phyloP scores from a whole-genome alignment of 208 protist genomes.

The Zelonia costaricensis region DNA sequence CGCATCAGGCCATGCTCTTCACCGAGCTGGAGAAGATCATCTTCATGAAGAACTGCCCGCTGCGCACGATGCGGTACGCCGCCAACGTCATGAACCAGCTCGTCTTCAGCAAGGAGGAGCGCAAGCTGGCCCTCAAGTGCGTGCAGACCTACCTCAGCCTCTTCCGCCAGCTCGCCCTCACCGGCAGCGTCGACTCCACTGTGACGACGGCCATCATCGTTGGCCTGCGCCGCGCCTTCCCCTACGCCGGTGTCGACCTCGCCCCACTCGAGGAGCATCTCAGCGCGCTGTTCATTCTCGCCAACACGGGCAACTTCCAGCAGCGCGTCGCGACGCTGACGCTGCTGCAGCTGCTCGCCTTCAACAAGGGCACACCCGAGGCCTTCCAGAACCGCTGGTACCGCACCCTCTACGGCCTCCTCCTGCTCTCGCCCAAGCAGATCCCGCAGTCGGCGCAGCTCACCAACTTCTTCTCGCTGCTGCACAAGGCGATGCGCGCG shows the following conservation, averaged over 20 bases:
- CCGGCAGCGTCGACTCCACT: conserved; percentile 68
- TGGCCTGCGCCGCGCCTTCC: conserved; percentile 90
- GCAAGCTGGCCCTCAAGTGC: conserved; percentile 85
- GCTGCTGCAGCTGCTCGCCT: conserved; percentile 85
- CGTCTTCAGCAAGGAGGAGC: conserved; percentile 91
- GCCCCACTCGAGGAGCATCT: conserved; percentile 79
- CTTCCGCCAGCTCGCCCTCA: conserved; percentile 80
- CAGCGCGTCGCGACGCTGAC: conserved; percentile 88
- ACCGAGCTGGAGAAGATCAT: conserved; percentile 90
- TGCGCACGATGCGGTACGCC: conserved; percentile 88
- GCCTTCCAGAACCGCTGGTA: conserved; percentile 88
- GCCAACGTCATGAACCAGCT: conserved; percentile 93
- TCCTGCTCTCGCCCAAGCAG: conserved; percentile 89
- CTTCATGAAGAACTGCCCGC: conserved; percentile 90
- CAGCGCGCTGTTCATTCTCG: conserved; percentile 89
- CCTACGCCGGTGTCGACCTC: conserved; percentile 87
- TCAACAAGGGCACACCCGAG: conserved; percentile 63
- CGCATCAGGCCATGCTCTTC: conserved; percentile 82
- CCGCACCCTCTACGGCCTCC: conserved; percentile 86
- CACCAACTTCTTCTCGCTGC: conserved; percentile 85
- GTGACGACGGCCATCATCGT: conserved; percentile 91
- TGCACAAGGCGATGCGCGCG: conserved; percentile 88
- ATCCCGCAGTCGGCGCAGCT: conserved; percentile 89
- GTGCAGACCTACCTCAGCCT: conserved; percentile 90
- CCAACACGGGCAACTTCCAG: conserved; percentile 86